Conservation (phyloP, 2,329 filamentous ascomycete genomes). For the Zalaria sp. region DNA sequence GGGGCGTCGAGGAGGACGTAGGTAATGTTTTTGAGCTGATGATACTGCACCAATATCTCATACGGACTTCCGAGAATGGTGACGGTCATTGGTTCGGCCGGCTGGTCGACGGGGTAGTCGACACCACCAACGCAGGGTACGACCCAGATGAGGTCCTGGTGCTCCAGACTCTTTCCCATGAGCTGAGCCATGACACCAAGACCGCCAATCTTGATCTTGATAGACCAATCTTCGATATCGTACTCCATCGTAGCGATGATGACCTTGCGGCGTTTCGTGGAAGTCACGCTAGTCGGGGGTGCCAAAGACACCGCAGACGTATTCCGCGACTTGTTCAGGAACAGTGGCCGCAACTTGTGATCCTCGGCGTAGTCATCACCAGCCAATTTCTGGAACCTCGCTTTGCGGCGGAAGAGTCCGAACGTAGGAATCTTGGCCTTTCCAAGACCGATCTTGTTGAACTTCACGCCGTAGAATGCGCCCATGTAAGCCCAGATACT, state of each 20-base stretch:
- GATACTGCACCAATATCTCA: conserved; percentile 50
- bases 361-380: conserved; percentile 13
- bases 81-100: conserved; percentile 47
- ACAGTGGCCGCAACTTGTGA: conserved; percentile 20
- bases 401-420: conserved; percentile 19
- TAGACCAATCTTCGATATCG: conserved; percentile 54
- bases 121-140: conserved; percentile 44
- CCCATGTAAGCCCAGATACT: conserved; percentile 44
- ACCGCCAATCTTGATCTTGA: conserved; percentile 60
- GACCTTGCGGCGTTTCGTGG: conserved; percentile 34
- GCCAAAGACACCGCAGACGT: background rate
- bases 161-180: conserved; percentile 51
- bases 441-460: conserved; percentile 43
- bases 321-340: conserved; percentile 13
- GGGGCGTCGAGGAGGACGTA: conserved; percentile 54
- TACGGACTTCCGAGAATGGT: conserved; percentile 47
- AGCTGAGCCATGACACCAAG: conserved; percentile 57
- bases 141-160: conserved; percentile 49
- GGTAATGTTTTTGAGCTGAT: conserved; percentile 50
- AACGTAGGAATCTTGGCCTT: conserved; percentile 30
- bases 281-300: background rate
- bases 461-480: conserved; percentile 49
- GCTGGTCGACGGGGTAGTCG: conserved; percentile 46
- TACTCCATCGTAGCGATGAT: conserved; percentile 61
- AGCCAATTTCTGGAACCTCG: conserved; percentile 8